Evolutionary conservation across 108 stramenopile species (phyloP).

Genomic region (Mediolabrus comicus): DNA sequence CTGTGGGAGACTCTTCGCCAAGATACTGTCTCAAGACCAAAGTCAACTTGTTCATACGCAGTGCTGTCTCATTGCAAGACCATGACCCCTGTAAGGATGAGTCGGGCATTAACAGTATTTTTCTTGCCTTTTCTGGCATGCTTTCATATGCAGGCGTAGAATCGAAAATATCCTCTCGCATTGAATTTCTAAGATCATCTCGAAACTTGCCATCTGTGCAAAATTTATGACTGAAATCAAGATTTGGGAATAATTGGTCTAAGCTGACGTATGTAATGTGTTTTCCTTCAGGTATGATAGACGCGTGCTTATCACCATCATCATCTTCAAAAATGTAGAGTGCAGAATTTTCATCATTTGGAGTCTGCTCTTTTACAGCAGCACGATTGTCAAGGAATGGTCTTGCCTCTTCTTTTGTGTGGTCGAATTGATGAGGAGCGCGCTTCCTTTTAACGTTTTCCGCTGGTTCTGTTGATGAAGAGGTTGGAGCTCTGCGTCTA

Average conservation of each 20-base stretch:
- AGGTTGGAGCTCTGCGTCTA: neutral
- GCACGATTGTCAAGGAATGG: conserved; percentile 36
- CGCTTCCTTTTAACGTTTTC: conserved; percentile 6
- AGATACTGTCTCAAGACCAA: conserved; percentile 42
- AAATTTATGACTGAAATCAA: conserved; percentile 41
- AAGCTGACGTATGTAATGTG: conserved; percentile 44
- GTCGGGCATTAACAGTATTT: conserved; percentile 63
- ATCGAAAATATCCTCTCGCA: conserved; percentile 78
- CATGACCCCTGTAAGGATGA: conserved; percentile 80
- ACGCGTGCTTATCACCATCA: conserved; percentile 6
- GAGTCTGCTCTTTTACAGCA: conserved; percentile 11
- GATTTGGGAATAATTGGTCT: conserved; percentile 54
- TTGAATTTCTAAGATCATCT: conserved; percentile 48
- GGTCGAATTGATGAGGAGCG: conserved; percentile 53
- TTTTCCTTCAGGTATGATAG: conserved; percentile 7
- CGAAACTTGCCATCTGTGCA: conserved; percentile 49
- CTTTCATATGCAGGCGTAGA: conserved; percentile 60
- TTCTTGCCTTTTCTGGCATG: conserved; percentile 63
- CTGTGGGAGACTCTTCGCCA: conserved; percentile 57
- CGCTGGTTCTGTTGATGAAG: neutral
- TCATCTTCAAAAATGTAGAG: conserved; percentile 26
- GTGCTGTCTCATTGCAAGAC: conserved; percentile 31
- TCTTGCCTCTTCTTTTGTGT: conserved; percentile 41
- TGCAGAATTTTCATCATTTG: conserved; percentile 53
- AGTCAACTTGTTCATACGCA: conserved; percentile 53